Evolutionary conservation across 768 basidiomycete species (phyloP).

Genomic region (Dioszegia aurantiaca): DNA sequence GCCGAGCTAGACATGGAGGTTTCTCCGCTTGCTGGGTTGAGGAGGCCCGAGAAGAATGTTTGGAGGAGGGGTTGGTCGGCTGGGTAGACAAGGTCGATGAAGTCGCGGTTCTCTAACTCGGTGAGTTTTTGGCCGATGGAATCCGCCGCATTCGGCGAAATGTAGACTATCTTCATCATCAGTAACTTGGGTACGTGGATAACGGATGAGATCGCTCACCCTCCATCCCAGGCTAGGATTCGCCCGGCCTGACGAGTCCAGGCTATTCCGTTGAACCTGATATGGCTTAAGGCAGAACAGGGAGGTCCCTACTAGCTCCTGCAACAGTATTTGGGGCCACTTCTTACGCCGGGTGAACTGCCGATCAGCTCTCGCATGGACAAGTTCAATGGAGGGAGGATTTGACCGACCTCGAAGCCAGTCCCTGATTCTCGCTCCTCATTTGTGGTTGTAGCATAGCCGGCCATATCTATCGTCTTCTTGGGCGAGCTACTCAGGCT

Average conservation of each 20-base stretch:
- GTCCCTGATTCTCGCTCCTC: constrained; percentile 28
- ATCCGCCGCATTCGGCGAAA: constrained; percentile 41
- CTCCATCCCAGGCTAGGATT: constrained; percentile 27
- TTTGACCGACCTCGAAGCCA: constrained; percentile 33
- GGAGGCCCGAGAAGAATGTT: constrained; percentile 22
- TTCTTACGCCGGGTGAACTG: constrained; percentile 51
- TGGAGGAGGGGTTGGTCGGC: constrained; percentile 35
- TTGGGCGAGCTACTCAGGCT: too few relatives aligned
- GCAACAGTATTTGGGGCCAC: constrained; percentile 50
- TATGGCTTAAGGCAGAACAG: constrained; percentile 50
- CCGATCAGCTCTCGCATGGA: neutral
- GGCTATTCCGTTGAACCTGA: constrained; percentile 5
- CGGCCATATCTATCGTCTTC: neutral
- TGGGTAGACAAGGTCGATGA: constrained; percentile 43
- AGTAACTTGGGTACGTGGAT: too few relatives aligned
- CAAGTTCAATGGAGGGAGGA: neutral
- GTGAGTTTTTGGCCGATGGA: constrained; percentile 43
- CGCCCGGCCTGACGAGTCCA: constrained; percentile 9
- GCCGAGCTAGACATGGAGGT: constrained; percentile 1
- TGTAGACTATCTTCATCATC: constrained; percentile 41
- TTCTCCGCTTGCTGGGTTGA: neutral
- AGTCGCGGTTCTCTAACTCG: constrained; percentile 46
- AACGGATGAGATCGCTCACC: constrained; percentile 5
- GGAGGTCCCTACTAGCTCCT: constrained; percentile 46
- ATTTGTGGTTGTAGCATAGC: neutral